Base-by-base conservation (phyloP, 805 yeast species). In the Starmera pachycereana region DNA sequence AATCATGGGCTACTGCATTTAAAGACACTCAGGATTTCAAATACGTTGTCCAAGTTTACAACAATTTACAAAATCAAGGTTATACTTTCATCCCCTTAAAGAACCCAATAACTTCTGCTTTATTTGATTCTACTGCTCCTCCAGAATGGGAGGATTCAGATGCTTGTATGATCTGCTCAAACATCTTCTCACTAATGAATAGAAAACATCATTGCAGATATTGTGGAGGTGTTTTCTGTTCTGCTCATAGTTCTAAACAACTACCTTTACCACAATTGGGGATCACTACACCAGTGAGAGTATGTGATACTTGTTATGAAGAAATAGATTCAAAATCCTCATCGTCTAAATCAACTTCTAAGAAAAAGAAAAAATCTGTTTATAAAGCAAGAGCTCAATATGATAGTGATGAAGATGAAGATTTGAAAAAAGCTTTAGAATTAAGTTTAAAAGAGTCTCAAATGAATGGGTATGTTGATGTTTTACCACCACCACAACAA, bases 131-230 rank as follows among this genome's bases (percentile, higher is more conserved):
- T 2, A 82, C 78, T 45, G 89, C 89, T 5, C 97, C 98, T 2
- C 97, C 98, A 0, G 97, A 88, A 50, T 92, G 98, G 98, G 80
- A 84, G 18, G 98, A 92, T 54, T 82, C 89, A 10, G 95, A 87
- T 51, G 86, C 86, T 4, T 92, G 98, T 60, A 89, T 92, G 97
- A 77, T 86, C 40, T 87, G 97, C 49, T 87, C 94, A 38, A 76
- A 70, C 33, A 64, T 79, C 12, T 92, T 92, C 55, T 68, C 92
- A 1, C 72, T 90, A 56, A 65, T 89, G 44, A 88, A 85, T 57
- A 72, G 98, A 54, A 88, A 90, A 57, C 98, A 92, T 59, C 98
- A 92, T 61, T 92, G 98, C 60, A 72, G 98, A 39, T 82, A 95
- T 39, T 92, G 98, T 63, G 98, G 98, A 19, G 97, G 97, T 4